Percentiles rank a stretch among this genome's conserved stretches.
These are phyloP conservation scores for Tuber calosporum DNA, from an alignment of 495 filamentous ascomycete species.

Conservation along the genomic window DNA sequence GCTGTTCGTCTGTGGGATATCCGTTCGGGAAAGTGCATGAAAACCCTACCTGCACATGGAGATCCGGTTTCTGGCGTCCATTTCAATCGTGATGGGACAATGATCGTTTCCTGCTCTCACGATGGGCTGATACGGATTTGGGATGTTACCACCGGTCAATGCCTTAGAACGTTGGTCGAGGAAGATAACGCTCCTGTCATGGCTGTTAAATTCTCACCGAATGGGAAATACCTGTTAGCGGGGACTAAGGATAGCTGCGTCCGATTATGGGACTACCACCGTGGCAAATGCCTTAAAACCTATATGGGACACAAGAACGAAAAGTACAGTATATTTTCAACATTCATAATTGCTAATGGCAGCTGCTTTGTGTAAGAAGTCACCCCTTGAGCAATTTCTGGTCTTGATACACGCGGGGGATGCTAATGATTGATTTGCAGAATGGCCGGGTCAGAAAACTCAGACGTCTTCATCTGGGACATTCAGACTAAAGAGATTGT, in stretches of 20 bases:
- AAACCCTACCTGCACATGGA: conserved; percentile 84
- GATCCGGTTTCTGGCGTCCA: conserved; percentile 91
- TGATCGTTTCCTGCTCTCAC: conserved; percentile 79
- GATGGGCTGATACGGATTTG: conserved; percentile 91
- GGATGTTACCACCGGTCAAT: conserved; percentile 94
- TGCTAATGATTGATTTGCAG: conserved; percentile 12
- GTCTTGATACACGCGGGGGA: background rate
- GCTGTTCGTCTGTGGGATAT: conserved; percentile 97
- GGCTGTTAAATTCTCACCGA: conserved; percentile 85
- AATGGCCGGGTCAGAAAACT: conserved; percentile 80
- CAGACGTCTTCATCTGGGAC: conserved; percentile 80
- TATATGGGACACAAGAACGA: conserved; percentile 89
- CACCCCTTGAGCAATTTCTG: conserved; percentile 48
- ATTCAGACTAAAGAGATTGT: conserved; percentile 73
- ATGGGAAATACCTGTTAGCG: conserved; percentile 83
- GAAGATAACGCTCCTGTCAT: conserved; percentile 91
- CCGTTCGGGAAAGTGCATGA: conserved; percentile 71
- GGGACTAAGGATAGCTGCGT: conserved; percentile 86
- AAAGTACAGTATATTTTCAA: conserved; percentile 72
- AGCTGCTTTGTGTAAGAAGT: conserved; percentile 42
- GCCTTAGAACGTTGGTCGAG: conserved; percentile 85
- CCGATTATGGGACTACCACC: conserved; percentile 88
- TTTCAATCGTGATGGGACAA: conserved; percentile 83
- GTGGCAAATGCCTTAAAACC: conserved; percentile 83
- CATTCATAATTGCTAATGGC: conserved; percentile 60